Base-by-base conservation (phyloP, 2,329 filamentous ascomycete species). In the Aspergillus clavatus region DNA sequence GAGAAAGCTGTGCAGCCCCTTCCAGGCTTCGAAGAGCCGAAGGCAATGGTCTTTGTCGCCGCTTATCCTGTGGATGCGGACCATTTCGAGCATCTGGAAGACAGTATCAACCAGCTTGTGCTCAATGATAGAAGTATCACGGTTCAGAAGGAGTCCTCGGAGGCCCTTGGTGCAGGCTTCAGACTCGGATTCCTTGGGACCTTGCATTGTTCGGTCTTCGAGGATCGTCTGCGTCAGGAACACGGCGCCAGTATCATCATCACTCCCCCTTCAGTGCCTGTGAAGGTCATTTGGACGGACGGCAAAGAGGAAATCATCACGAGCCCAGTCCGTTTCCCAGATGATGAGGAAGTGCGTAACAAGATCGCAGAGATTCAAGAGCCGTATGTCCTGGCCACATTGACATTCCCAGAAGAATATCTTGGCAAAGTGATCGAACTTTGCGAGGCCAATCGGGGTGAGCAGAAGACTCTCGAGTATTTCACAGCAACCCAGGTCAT, bases 1-100 rank as follows among this genome's bases (percentile, higher is more conserved):
- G 87, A 95, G 69, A 80, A 81, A 47, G 61, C 77, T 0, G 89
- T 98, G 2, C 78, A 90, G 65, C 83, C 87, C 10, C 84, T 90
- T 43, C 89, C 89, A 0, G 93, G 91, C 2, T 98, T 98, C 50
- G 91, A 95, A 63, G 93, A 98, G 66, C 91, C 93, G 1, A 95
- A 98, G 67, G 86, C 90, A 5, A 98, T 98, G 93, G 93, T 98
- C 4, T 98, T 98, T 57, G 93, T 98, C 3, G 90, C 91, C 1
- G 93, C 93, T 0, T 98, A 95, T 58, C 93, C 93, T 0, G 89
- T 90, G 0, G 90, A 98, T 60, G 89, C 95, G 56, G 76, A 83
- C 57, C 88, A 95, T 65, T 91, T 95, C 62, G 79, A 81, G 35
- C 86, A 89, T 60, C 74, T 98, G 3, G 88, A 94, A 52, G 91